Percentiles rank a stretch among this genome's conserved stretches.
Conservation (phyloP, 2,329 filamentous ascomycete species). For the Fusarium sp. region DNA sequence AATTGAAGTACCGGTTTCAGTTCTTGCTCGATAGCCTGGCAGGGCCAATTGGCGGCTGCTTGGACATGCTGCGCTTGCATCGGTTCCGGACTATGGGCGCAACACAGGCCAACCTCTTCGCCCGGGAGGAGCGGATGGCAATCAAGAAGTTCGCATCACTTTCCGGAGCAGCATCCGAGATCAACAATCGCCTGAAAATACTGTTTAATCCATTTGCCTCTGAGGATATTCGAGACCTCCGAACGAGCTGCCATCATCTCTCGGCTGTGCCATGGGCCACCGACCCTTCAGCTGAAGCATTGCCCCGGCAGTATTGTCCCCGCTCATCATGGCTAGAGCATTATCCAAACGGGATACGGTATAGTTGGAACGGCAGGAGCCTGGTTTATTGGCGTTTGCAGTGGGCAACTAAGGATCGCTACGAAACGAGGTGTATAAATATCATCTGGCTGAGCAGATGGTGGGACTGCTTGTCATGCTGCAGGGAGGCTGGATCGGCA, state of each 20-base stretch:
- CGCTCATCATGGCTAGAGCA: conserved; percentile 2
- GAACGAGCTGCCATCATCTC: conserved; percentile 5
- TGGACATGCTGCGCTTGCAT: conserved; percentile 28
- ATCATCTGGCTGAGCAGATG: background rate
- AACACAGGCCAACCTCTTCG: background rate
- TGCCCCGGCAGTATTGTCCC: background rate
- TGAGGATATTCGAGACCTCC: background rate
- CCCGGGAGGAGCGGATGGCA: background rate
- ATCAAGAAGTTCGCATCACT: background rate
- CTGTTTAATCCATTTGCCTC: conserved; percentile 1
- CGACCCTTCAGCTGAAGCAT: background rate
- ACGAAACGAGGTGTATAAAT: too few species aligned
- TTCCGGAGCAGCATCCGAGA: background rate
- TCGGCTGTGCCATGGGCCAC: conserved; percentile 5
- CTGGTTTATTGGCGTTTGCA: background rate
- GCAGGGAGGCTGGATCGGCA: background rate
- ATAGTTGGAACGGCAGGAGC: background rate
- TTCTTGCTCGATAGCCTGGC: conserved; percentile 14
- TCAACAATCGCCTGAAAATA: background rate
- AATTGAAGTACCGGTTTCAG: background rate
- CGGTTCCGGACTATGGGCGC: conserved; percentile 19
- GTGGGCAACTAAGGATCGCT: too few species aligned
- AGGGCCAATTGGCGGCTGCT: conserved; percentile 7
- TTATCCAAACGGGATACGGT: conserved; percentile 20
- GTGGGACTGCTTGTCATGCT: conserved; percentile 19